These are phyloP conservation scores for Zalaria obscura DNA, from an alignment of 2,329 filamentous ascomycete genomes.

Conservation along the genomic window DNA sequence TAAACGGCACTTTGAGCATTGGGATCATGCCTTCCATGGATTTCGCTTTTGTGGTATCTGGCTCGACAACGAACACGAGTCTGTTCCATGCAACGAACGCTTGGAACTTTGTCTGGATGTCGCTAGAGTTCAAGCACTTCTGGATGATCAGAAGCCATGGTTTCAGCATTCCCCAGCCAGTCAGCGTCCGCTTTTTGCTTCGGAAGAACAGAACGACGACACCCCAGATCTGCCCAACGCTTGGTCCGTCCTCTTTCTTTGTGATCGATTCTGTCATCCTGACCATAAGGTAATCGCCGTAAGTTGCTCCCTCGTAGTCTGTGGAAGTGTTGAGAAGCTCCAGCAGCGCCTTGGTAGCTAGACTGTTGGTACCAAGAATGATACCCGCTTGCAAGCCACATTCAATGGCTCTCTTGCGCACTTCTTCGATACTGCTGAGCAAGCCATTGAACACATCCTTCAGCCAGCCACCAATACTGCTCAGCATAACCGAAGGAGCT, in stretches of 20 bases:
- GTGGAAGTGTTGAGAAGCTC: conserved; percentile 43
- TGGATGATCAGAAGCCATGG: conserved; percentile 70
- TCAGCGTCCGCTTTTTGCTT: conserved; percentile 40
- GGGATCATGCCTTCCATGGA: conserved; percentile 43
- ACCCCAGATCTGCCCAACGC: conserved; percentile 80
- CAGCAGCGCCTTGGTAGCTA: conserved; percentile 51
- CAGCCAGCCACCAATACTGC: conserved; percentile 61
- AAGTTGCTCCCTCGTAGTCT: conserved; percentile 39
- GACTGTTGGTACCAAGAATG: conserved; percentile 52
- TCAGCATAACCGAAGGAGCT: conserved; percentile 53
- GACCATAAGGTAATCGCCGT: conserved; percentile 54
- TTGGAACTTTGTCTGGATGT: conserved; percentile 55
- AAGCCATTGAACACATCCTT: conserved; percentile 70
- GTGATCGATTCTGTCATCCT: conserved; percentile 54
- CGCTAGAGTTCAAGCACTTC: conserved; percentile 67
- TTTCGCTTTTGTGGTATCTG: conserved; percentile 42
- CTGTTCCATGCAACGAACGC: conserved; percentile 79
- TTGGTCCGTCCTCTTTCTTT: conserved; percentile 40
- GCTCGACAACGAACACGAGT: conserved; percentile 59
- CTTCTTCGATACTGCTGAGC: conserved; percentile 64
- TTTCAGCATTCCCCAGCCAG: conserved; percentile 54
- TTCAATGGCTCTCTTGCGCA: conserved; percentile 58
- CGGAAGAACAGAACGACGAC: conserved; percentile 66
- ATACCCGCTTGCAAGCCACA: conserved; percentile 60
- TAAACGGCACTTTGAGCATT: conserved; percentile 50